Evolutionary conservation across 208 protist species (phyloP).

Genomic region (Crithidia fasciculata): DNA sequence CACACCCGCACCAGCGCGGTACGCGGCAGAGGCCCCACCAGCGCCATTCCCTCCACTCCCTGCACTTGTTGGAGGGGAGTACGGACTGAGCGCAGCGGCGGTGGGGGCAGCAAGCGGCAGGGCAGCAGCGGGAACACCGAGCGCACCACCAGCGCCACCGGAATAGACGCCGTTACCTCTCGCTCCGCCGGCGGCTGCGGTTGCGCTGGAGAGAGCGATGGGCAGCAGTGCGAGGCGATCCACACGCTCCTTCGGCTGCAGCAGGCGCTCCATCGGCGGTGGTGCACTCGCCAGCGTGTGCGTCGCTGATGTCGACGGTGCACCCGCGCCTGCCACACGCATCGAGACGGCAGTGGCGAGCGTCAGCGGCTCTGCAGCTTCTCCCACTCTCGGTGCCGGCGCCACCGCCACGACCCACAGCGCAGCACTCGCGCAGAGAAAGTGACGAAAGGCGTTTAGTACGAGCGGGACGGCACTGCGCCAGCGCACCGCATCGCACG

Average conservation of each 20-base stretch:
- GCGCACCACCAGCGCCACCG: neutral
- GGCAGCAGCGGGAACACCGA: neutral
- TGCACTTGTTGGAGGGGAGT: neutral
- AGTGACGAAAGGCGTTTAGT: conserved; percentile 19
- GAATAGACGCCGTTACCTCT: too few species aligned
- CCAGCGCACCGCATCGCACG: conserved; percentile 30
- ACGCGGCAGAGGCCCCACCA: too few species aligned
- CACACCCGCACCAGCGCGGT: too few species aligned
- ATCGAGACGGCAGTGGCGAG: conserved; percentile 4
- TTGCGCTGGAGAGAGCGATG: conserved; percentile 9
- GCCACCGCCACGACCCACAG: conserved; percentile 17
- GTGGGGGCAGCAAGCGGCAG: conserved; percentile 6
- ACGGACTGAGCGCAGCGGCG: conserved; percentile 6
- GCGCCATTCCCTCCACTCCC: too few species aligned
- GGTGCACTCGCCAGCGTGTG: neutral
- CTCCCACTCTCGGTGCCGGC: neutral
- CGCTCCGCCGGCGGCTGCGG: neutral
- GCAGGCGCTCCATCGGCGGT: conserved; percentile 2
- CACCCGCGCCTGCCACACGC: too few species aligned
- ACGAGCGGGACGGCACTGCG: conserved; percentile 17
- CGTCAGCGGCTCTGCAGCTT: neutral
- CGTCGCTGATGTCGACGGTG: neutral
- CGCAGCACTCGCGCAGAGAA: conserved; percentile 14
- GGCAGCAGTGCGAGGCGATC: conserved; percentile 25
- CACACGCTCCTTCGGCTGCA: conserved; percentile 16